These are phyloP conservation scores for Alternaria solani DNA, from an alignment of 2,329 filamentous ascomycete genomes.

Conservation along the genomic window DNA sequence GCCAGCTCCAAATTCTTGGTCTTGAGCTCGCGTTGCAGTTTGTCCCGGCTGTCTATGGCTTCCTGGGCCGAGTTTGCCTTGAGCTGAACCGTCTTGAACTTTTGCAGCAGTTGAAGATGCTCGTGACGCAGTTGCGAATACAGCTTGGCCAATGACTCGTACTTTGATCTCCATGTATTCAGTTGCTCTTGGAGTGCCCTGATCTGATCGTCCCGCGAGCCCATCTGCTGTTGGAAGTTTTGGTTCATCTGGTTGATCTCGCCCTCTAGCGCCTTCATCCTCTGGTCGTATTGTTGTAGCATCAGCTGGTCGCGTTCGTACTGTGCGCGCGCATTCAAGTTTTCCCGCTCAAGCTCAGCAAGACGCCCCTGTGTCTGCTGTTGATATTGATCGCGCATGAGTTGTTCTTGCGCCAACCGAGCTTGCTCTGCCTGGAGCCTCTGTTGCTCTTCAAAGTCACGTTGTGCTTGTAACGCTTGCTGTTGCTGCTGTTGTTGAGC, in stretches of 20 bases:
- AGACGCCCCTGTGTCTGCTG: constrained; percentile 96
- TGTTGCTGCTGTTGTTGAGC: constrained; percentile 83
- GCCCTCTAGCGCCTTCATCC: constrained; percentile 89
- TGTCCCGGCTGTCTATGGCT: constrained; percentile 92
- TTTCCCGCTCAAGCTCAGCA: constrained; percentile 93
- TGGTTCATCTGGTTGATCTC: constrained; percentile 83
- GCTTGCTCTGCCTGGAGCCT: constrained; percentile 87
- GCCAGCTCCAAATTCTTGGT: constrained; percentile 99
- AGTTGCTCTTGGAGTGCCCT: constrained; percentile 92
- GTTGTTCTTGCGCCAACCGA: constrained; percentile 85
- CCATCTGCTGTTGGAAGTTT: constrained; percentile 84
- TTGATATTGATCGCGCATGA: constrained; percentile 86
- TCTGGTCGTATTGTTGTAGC: constrained; percentile 92
- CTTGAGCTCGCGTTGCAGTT: constrained; percentile 96
- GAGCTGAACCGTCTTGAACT: constrained; percentile 94
- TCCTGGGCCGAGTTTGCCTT: constrained; percentile 98
- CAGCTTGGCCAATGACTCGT: constrained; percentile 93
- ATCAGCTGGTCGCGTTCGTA: constrained; percentile 98
- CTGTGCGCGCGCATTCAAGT: constrained; percentile 90
- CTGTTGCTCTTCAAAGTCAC: constrained; percentile 97
- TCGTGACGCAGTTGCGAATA: constrained; percentile 96
- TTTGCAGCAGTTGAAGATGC: constrained; percentile 92
- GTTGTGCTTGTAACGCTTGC: constrained; percentile 83
- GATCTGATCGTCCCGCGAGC: constrained; percentile 94
- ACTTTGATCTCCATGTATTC: constrained; percentile 97